Evolutionary conservation across 2,329 filamentous ascomycete species (phyloP).

Genomic region (Cladophialophora bantiana): DNA sequence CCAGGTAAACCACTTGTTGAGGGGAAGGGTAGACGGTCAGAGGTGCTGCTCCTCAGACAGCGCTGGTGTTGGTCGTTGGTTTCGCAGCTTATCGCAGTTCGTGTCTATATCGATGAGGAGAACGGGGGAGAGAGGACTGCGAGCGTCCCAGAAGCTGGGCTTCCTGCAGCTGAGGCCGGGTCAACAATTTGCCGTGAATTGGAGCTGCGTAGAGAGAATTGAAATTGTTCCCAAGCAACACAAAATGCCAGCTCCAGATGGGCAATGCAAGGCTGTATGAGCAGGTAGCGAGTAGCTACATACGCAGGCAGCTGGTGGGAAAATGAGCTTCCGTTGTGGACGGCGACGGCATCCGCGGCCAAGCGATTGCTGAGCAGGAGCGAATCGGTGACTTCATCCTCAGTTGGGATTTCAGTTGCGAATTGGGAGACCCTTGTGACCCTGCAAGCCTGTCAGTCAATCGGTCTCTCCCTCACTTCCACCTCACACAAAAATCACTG

Average conservation of each 20-base stretch:
- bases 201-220: conserved; percentile 6
- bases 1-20: conserved; percentile 21
- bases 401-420: background rate
- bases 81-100: background rate
- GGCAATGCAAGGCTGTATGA: conserved; percentile 5
- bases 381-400: conserved; percentile 8
- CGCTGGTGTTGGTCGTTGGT: conserved; percentile 32
- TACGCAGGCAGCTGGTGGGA: background rate
- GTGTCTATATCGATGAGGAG: background rate
- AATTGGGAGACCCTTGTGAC: background rate
- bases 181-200: conserved; percentile 25
- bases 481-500: background rate
- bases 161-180: conserved; percentile 8
- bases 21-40: conserved; percentile 4
- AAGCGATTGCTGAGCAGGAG: background rate
- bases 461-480: background rate
- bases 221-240: background rate
- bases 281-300: background rate
- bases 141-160: conserved; percentile 3
- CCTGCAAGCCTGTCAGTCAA: background rate
- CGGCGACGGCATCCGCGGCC: background rate
- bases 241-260: background rate
- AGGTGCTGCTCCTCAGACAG: conserved; percentile 22
- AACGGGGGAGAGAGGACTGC: background rate
- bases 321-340: conserved; percentile 3